A percentile compares a stretch with the other conserved stretches of the same genome.
These are phyloP conservation scores for Cruciata laevipes DNA, from an alignment of 257 asterid genomes.

Conservation along the genomic window DNA sequence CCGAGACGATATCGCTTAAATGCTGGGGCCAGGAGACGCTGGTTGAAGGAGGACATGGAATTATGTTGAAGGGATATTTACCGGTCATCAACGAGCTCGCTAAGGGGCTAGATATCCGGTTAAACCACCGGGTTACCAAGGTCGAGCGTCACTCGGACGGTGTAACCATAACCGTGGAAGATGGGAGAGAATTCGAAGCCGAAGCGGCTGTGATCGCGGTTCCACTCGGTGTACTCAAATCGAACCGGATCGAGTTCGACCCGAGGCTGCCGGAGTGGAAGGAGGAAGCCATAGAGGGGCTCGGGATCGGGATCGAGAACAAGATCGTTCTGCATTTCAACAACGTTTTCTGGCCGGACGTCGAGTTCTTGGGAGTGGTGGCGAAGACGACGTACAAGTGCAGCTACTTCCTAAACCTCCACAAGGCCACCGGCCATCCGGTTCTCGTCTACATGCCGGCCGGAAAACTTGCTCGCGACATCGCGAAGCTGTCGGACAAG, in stretches of 20 bases:
- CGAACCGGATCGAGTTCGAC: constrained; percentile 60
- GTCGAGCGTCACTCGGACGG: constrained; percentile 63
- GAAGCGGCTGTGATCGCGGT: constrained; percentile 85
- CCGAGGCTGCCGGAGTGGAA: constrained; percentile 93
- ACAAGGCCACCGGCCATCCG: constrained; percentile 86
- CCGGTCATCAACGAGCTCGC: constrained; percentile 93
- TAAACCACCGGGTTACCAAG: constrained; percentile 79
- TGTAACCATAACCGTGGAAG: constrained; percentile 75
- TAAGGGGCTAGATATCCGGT: constrained; percentile 82
- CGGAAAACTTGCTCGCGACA: constrained; percentile 82
- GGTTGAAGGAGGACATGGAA: constrained; percentile 99
- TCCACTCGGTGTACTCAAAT: constrained; percentile 92
- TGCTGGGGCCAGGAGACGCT: constrained; percentile 94
- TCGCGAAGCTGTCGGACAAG: constrained; percentile 78
- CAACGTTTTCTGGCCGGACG: constrained; percentile 91
- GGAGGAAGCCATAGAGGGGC: constrained; percentile 74
- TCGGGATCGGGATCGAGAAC: constrained; percentile 91
- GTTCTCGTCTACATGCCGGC: constrained; percentile 99
- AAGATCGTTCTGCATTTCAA: constrained; percentile 75
- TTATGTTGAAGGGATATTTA: constrained; percentile 92
- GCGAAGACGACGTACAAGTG: constrained; percentile 74
- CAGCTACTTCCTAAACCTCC: constrained; percentile 92
- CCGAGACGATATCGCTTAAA: constrained; percentile 84
- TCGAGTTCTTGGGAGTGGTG: constrained; percentile 91
- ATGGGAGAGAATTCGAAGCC: constrained; percentile 70